phyloP scores from a whole-genome alignment of 345 rosid genomes.

The Corymbia maculata region DNA sequence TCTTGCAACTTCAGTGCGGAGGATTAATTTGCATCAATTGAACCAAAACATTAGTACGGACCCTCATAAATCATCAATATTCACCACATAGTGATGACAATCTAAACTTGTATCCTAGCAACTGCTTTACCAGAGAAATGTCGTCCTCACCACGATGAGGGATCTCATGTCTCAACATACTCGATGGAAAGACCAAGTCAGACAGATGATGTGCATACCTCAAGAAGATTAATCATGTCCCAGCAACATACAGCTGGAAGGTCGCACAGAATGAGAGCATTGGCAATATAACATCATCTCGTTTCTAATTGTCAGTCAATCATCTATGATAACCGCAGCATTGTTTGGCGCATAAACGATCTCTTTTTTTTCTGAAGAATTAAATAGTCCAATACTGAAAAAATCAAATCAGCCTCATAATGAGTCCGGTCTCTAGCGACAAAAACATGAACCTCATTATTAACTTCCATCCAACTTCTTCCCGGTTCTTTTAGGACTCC shows the following conservation, averaged over 20 bases:
- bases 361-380: slow-evolving; percentile 37
- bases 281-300: neutral
- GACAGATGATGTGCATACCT: neutral
- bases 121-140: neutral
- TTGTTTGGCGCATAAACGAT: slow-evolving; percentile 1
- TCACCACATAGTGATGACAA: neutral
- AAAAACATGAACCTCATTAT: slow-evolving; percentile 31
- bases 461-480: slow-evolving; percentile 52
- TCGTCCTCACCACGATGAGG: neutral
- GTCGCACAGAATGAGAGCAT: neutral
- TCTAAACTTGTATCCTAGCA: neutral
- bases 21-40: neutral
- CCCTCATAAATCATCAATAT: no score
- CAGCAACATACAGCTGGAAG: neutral
- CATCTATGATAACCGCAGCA: neutral
- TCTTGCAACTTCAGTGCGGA: neutral
- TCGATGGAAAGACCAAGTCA: neutral
- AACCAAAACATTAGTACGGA: no score
- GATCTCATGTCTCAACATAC: neutral
- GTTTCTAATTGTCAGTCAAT: neutral
- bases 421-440: slow-evolving; percentile 45
- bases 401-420: slow-evolving; percentile 19
- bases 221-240: neutral
- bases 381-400: slow-evolving; percentile 28
- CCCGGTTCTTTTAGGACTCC: slow-evolving; percentile 68